Base-by-base conservation (phyloP, 177 flowering plant species). In the Tripterygium wilfordii region DNA sequence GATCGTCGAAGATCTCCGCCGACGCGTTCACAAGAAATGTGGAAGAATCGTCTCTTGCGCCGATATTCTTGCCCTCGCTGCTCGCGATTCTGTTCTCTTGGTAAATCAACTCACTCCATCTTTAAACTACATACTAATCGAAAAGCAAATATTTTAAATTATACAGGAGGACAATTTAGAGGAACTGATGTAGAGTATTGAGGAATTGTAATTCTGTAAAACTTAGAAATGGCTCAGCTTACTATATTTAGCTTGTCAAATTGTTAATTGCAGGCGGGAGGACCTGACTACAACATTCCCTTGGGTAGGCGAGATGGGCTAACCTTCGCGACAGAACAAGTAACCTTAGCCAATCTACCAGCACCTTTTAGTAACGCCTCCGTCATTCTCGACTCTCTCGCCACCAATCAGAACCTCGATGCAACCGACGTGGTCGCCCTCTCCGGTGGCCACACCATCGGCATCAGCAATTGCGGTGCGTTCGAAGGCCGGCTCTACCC, bases 391-490 rank as follows among this genome's bases (percentile, higher is more conserved):
- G 2, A 10, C 19, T 22, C 57, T 0, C 58, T 83, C 0, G 66
- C 76, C 48, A 57, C 48, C 42, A 73, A n/a, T n/a, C n/a, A 71
- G 28, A 60, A 61, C 27, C 19, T 82, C 2, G 58, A 63, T 16
- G 45, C 76, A 20, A 72, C 74, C 4, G 83, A 75, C 24, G 49
- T 61, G 0, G 86, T 82, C 3, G 84, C 94, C 13, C 79, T 82
- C 64, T 77, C 82, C 38, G 88, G 94, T 2, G 83, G 72, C 58
- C 95, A 82, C 80, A 82, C 95, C 51, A 76, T 85, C 21, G 88
- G 89, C 1, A 41, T 71, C 19, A 20, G 70, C 48, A 83, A 76
- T 43, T 82, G 87, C 70, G 4, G 40, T 5, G 63, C 79, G 14
- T 82, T 80, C 68, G 41, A 56, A 2, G 12, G 21, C 5, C 74